Base-by-base conservation (phyloP, 495 filamentous ascomycete genomes). In the Hyaloscypha finlandica region DNA sequence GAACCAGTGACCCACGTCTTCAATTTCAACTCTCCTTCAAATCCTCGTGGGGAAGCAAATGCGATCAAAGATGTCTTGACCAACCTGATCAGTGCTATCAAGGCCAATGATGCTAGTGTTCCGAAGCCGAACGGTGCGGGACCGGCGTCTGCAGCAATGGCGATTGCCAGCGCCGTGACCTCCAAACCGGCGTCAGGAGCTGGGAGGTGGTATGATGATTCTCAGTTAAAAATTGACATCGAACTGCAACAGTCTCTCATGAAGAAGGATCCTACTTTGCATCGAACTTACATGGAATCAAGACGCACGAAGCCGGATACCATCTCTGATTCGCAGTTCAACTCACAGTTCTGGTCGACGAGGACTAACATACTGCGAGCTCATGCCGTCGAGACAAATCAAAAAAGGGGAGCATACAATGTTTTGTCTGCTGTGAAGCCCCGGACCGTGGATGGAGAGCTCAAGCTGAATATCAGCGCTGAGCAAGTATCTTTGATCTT, bases 401-500 rank as follows among this genome's bases (percentile, higher is more conserved):
- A 99, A 78, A 89, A 85, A 67, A 86, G 89, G 61, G 95, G 94
- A 1, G 85, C 91, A 0, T 97, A 97, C 76, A 98, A 99, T 71
- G 92, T 98, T 6, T 81, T 99, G 3, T 92, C 95, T 0, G 88
- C 88, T n/a, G 85, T 99, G 63, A 96, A 94, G 76, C 89, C 92
- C 14, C 85, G 87, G 32, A 85, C 88, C 6, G 91, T 91, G 63
- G 90, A 95, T 73, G 90, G 88, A 61, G 86, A 89, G 63, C 83
- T 87, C 12, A 91, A 90, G 76, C 80, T 99, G 69, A 93, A 89
- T 74, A 89, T 99, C 59, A 93, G 86, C 73, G 90, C 92, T 67
- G 95, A 97, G 78, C 94, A 97, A 75, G 92, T 97, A 63, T 88
- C 92, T 73, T 84, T 96, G 65, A 95, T 99, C 63, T 94, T 99